Conservation (phyloP, 208 protist species). For the Entamoeba histolytica region DNA sequence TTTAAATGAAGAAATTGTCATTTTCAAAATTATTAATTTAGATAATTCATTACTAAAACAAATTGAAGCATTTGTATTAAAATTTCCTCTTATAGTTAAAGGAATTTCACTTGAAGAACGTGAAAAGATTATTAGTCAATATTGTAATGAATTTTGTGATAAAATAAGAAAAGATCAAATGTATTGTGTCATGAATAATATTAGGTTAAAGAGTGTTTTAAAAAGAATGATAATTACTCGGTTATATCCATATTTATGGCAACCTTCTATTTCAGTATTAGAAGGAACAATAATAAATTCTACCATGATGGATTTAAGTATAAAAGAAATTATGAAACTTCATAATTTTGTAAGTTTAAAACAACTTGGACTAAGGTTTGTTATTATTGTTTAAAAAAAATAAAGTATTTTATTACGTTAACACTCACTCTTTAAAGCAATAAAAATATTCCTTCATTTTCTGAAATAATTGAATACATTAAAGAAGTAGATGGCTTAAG, state of each 20-base stretch:
- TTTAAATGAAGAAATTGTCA: background rate
- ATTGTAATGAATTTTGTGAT: background rate
- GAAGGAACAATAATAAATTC: background rate
- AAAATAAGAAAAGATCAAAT: background rate
- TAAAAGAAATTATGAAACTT: background rate
- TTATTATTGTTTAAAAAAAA: background rate
- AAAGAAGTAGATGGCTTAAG: background rate
- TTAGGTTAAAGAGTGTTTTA: background rate
- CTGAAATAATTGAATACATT: background rate
- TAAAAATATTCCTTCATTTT: background rate
- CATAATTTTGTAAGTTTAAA: background rate
- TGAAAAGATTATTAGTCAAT: background rate
- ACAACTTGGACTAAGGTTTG: background rate
- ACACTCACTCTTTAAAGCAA: background rate
- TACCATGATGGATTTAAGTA: background rate
- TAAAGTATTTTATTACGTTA: background rate
- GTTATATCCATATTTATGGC: background rate
- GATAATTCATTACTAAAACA: background rate
- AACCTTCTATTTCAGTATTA: background rate
- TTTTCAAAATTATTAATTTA: background rate
- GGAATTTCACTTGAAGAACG: background rate
- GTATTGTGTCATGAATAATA: background rate
- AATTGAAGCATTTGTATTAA: background rate
- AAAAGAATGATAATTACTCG: background rate
- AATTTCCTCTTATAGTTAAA: background rate